Evolutionary conservation across 208 protist species (phyloP), one percentile per base, ranked within the genome.

Genomic region (Angomonas deanei): DNA sequence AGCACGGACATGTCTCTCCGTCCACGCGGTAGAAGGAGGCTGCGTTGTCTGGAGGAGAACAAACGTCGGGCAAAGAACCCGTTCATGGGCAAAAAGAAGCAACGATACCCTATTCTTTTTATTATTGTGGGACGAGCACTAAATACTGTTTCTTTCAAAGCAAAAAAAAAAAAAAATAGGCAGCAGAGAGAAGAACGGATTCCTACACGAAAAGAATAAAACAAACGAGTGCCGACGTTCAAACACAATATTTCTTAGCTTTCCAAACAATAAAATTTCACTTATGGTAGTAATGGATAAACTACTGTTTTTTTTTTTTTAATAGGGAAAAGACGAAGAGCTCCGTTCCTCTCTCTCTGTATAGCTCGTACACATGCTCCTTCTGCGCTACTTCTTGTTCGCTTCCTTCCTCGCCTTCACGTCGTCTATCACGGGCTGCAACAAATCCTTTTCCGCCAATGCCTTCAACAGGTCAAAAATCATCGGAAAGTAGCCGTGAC

Each of bases 401-500:
- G 70, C 57, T 42, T 58, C 47, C 0, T 69, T 30, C 33, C 36
- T 64, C 1, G 8, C 17, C 33, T 47, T 36, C n/a, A 60, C 21
- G 21, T 60, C 55, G 6, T 84, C 76, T 47, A 97, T 54, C 23
- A 98, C 74, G 23, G 54, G 73, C 26, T 80, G 39, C 21, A 98
- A 72, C 65, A 92, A 69, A 1, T 90, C 94, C 59, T 93, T 96
- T 75, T 98, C 83, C 19, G 96, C 95, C 23, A 99, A 72, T 6
- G 96, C 62, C 56, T 97, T 91, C 11, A 99, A 71, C 31, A 99
- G 68, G 60, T 93, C 84, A 3, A 98, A 76, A 39, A 99, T 77
- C 76, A 98, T 97, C 10, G 97, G 96, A 13, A 97, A 86, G 80
- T 98, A 99, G 77, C 99, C 98, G 72, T 99, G 97, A 39, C 96